These are phyloP conservation scores for Penicillium samsonianum DNA, from an alignment of 495 filamentous ascomycete genomes.

Conservation along the genomic window DNA sequence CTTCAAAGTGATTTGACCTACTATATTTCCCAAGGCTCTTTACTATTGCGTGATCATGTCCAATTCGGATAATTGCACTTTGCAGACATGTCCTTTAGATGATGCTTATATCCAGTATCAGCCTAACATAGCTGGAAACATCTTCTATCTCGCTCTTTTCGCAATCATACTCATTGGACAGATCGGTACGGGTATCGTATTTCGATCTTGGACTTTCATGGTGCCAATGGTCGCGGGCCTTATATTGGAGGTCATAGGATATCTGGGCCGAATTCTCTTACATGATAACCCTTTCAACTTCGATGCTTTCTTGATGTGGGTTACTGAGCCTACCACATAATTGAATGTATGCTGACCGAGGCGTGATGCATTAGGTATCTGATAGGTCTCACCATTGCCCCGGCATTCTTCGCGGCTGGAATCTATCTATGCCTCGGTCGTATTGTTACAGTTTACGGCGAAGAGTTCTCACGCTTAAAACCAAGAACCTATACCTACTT, in stretches of 20 bases:
- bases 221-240: conserved; percentile 27
- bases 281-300: conserved; percentile 41
- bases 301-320: conserved; percentile 42
- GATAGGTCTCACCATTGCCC: conserved; percentile 55
- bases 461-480: conserved; percentile 46
- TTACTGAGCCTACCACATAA: conserved; percentile 10
- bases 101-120: conserved; percentile 38
- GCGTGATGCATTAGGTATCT: conserved; percentile 38
- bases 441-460: conserved; percentile 52
- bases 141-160: conserved; percentile 36
- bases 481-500: conserved; percentile 53
- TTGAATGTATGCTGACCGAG: conserved; percentile 6
- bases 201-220: conserved; percentile 35
- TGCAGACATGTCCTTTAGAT: conserved; percentile 37
- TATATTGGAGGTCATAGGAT: conserved; percentile 43
- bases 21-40: neutral
- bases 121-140: conserved; percentile 39
- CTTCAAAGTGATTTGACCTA: neutral
- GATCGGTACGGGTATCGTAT: conserved; percentile 27
- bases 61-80: conserved; percentile 28
- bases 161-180: conserved; percentile 34
- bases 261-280: conserved; percentile 40
- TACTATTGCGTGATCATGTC: neutral
- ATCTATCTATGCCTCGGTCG: conserved; percentile 59
- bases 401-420: conserved; percentile 56